These are phyloP conservation scores for Globisporangium paddicum DNA, from an alignment of 352 stramenopile genomes.

Conservation along the genomic window DNA sequence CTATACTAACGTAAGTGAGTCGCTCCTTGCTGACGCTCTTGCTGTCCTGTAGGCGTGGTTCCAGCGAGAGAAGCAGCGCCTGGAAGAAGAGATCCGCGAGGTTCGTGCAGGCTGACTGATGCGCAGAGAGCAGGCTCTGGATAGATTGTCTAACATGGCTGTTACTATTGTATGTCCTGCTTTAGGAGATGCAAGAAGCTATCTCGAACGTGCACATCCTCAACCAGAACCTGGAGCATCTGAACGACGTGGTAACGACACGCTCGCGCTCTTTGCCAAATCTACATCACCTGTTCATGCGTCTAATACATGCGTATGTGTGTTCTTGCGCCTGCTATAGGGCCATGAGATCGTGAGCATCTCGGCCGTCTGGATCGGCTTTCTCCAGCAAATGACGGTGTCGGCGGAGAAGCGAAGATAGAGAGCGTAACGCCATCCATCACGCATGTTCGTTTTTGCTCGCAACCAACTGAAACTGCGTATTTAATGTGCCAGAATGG, in stretches of 20 bases:
- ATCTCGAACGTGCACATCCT: constrained; percentile 81
- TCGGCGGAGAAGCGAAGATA: constrained; percentile 36
- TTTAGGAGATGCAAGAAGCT: constrained; percentile 70
- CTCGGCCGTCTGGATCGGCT: constrained; percentile 66
- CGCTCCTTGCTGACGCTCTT: not conserved
- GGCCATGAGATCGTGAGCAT: constrained; percentile 71
- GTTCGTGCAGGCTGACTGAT: constrained; percentile 14
- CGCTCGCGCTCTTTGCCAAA: not conserved
- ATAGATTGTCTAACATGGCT: not conserved
- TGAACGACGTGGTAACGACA: constrained; percentile 67
- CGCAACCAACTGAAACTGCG: not conserved
- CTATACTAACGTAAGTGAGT: not conserved
- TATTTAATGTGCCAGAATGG: constrained; percentile 6
- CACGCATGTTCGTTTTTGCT: not conserved
- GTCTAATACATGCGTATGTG: not conserved
- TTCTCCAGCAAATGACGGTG: constrained; percentile 53
- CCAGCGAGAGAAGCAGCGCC: constrained; percentile 51
- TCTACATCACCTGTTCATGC: not conserved
- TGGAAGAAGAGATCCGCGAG: constrained; percentile 73
- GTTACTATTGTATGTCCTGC: not conserved
- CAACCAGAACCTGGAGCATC: constrained; percentile 75
- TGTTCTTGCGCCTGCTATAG: constrained; percentile 18
- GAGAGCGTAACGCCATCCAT: not conserved
- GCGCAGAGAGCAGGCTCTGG: not conserved
- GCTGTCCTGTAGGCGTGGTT: constrained; percentile 49